Evolutionary conservation across 768 basidiomycete genomes (phyloP).

Genomic region (Flagelloscypha sp.): DNA sequence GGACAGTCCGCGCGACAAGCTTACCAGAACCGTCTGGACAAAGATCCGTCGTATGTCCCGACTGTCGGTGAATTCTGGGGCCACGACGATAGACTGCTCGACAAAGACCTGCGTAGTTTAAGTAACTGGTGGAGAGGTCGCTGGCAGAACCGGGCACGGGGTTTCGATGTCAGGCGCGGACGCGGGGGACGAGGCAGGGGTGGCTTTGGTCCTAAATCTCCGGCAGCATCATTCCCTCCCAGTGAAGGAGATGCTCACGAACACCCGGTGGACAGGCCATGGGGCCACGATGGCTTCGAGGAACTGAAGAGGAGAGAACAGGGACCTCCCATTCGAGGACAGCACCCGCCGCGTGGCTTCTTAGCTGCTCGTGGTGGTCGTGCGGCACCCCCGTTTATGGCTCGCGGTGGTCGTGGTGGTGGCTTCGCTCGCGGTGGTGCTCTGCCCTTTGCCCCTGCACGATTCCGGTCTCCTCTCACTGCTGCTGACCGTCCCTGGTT

Average conservation of each 20-base stretch:
- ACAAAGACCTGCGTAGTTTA: conserved; percentile 72
- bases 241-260: too few relatives aligned
- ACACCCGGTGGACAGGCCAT: conserved; percentile 61
- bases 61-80: conserved; percentile 92
- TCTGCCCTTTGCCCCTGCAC: conserved; percentile 18
- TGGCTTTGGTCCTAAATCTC: conserved; percentile 28
- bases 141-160: conserved; percentile 64
- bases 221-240: too few relatives aligned
- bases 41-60: conserved; percentile 84
- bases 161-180: too few relatives aligned
- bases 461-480: conserved; percentile 21
- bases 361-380: conserved; percentile 36
- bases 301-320: conserved; percentile 78
- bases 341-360: conserved; percentile 27
- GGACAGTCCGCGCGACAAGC: conserved; percentile 72
- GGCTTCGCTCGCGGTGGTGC: conserved; percentile 34
- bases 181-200: too few relatives aligned
- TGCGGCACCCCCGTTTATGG: too few relatives aligned
- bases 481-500: conserved; percentile 53
- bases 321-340: conserved; percentile 29
- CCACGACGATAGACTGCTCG: conserved; percentile 84
- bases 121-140: conserved; percentile 85
- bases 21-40: conserved; percentile 75
- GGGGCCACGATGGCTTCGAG: conserved; percentile 86
- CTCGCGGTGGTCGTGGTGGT: conserved; percentile 39